phyloP scores from a whole-genome alignment of 306 rosid genomes.

The Gleditsia sinensis region DNA sequence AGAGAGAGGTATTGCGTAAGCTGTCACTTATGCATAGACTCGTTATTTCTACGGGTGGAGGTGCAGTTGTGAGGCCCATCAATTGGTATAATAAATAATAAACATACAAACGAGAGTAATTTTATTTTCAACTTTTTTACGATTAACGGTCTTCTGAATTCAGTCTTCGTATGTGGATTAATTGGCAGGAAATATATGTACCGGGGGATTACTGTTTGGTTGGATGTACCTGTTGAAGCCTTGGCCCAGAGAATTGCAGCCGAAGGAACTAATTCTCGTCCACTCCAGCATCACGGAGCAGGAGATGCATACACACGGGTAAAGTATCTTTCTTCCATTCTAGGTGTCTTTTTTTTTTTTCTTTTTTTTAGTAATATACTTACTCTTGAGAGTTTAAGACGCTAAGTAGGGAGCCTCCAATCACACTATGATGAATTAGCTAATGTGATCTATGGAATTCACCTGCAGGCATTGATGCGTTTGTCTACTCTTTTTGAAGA shows the following conservation, averaged over 20 bases:
- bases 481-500: constrained; percentile 76
- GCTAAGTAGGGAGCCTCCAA: neutral
- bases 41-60: constrained; percentile 97
- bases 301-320: constrained; percentile 84
- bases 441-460: constrained; percentile 34
- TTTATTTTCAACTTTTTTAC: neutral
- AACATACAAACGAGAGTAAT: constrained; percentile 12
- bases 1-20: constrained; percentile 76
- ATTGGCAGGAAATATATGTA: constrained; percentile 86
- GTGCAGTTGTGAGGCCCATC: constrained; percentile 79
- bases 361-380: neutral
- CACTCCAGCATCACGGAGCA: constrained; percentile 77
- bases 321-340: constrained; percentile 31
- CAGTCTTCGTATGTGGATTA: constrained; percentile 24
- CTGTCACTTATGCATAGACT: constrained; percentile 61
- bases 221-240: constrained; percentile 93
- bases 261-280: constrained; percentile 88
- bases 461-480: constrained; percentile 68
- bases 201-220: constrained; percentile 86
- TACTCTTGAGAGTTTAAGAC: neutral
- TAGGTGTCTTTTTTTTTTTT: neutral
- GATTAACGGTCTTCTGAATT: constrained; percentile 17
- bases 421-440: neutral
- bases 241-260: constrained; percentile 89
- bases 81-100: constrained; percentile 75